Evolutionary conservation across 495 filamentous ascomycete genomes (phyloP).

Genomic region (Podospora pseudoanserina): DNA sequence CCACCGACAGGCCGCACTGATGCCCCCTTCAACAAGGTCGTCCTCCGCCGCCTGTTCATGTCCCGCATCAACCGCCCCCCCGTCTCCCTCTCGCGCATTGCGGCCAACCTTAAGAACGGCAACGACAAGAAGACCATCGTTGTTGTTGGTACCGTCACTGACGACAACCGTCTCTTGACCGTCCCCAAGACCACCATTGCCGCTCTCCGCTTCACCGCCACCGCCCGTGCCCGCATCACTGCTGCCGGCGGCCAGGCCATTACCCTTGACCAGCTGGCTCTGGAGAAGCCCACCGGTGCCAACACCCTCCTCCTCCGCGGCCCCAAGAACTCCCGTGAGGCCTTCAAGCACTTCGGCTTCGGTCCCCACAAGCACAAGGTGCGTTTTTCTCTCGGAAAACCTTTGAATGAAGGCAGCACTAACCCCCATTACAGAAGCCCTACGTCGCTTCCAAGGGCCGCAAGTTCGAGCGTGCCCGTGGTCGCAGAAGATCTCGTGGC

Average conservation of each 20-base stretch:
- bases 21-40: slow-evolving; percentile 91
- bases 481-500: slow-evolving; percentile 89
- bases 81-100: slow-evolving; percentile 86
- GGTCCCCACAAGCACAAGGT: slow-evolving; percentile 97
- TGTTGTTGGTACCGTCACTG: slow-evolving; percentile 87
- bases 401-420: slow-evolving; percentile 23
- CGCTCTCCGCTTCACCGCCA: slow-evolving; percentile 91
- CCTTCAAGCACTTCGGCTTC: slow-evolving; percentile 97
- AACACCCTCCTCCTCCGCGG: slow-evolving; percentile 94
- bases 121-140: slow-evolving; percentile 88
- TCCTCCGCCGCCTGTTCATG: slow-evolving; percentile 95
- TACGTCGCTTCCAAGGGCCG: slow-evolving; percentile 96
- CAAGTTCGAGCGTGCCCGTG: slow-evolving; percentile 98
- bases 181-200: slow-evolving; percentile 90
- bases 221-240: slow-evolving; percentile 86
- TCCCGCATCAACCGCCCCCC: slow-evolving; percentile 96
- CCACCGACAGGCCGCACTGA: slow-evolving; percentile 77
- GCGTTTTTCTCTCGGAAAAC: slow-evolving; percentile 29
- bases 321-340: slow-evolving; percentile 95
- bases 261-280: slow-evolving; percentile 93
- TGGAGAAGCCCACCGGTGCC: slow-evolving; percentile 85
- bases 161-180: slow-evolving; percentile 86
- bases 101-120: slow-evolving; percentile 61
- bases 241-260: slow-evolving; percentile 90
- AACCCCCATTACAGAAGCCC: slow-evolving; percentile 65